Base-by-base conservation (phyloP, 164 flowering plant genomes). In the Vitis amurensis region DNA sequence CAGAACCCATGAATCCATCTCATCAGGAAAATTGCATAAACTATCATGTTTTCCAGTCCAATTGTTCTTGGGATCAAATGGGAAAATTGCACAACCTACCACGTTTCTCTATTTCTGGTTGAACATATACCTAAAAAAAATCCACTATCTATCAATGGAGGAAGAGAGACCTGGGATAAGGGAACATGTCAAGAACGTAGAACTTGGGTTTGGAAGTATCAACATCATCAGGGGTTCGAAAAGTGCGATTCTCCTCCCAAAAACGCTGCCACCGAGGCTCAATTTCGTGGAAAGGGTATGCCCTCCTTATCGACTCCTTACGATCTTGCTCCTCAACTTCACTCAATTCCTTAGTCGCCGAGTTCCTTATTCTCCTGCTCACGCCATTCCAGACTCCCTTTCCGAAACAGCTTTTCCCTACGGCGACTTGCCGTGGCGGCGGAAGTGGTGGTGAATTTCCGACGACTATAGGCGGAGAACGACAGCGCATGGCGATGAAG, bases 131-230 rank as follows among this genome's bases (percentile, higher is more conserved):
- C 31, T 30, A 50, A 6, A 62, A 62, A 55, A 55, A 29, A 6
- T 3, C 2, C 44, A 37, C 44, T 37, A 37, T 37, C 44, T 3
- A 37, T 37, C 44, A 37, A 37, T 37, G 44, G 51, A 31, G 47
- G 75, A 50, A 60, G 16, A 59, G 69, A 74, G 55, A 94, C 99
- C 99, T 95, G 61, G 99, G 99, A 77, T 95, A 95, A 67, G 99
- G 99, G 77, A 95, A 95, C 99, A 95, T 95, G 75, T 95, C 99
- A 53, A 95, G 98, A 57, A 93, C 95, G 68, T 95, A 95, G 75
- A 74, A 95, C 75, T 95, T 95, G 47, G 99, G 99, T 66, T 92
- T 95, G 11, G 95, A 86, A 2, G 84, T 80, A 70, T 95, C 99
- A 53, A 95, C 69, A 50, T 92, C 96, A 66, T 95, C 98, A 0